phyloP scores from a whole-genome alignment of 2,329 filamentous ascomycete species.

The Arachnomyces sp. region DNA sequence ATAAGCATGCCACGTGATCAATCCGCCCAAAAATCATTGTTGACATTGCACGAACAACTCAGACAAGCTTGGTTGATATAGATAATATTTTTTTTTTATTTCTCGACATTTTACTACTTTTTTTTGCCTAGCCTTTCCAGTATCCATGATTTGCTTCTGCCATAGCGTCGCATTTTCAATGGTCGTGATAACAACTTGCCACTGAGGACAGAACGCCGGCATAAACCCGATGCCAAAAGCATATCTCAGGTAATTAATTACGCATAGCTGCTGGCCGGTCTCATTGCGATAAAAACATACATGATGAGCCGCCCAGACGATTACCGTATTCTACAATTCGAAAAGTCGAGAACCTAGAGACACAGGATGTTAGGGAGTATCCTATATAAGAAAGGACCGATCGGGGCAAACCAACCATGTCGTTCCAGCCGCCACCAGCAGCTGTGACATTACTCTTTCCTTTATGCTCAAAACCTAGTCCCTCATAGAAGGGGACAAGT shows the following conservation, averaged over 20 bases:
- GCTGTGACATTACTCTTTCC: constrained; percentile 64
- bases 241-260: not conserved
- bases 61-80: too few relatives aligned
- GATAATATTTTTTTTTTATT: too few relatives aligned
- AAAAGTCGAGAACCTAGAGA: constrained; percentile 24
- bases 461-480: constrained; percentile 61
- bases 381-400: not conserved
- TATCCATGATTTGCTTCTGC: too few relatives aligned
- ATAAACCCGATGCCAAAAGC: too few relatives aligned
- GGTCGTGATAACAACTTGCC: too few relatives aligned
- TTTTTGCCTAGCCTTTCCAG: too few relatives aligned
- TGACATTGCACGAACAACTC: too few relatives aligned
- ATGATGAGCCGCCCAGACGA: not conserved
- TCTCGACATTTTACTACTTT: too few relatives aligned
- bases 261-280: not conserved
- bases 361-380: not conserved
- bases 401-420: constrained; percentile 54
- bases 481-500: constrained; percentile 65
- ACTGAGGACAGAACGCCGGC: too few relatives aligned
- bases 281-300: not conserved
- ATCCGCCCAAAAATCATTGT: too few relatives aligned
- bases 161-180: too few relatives aligned
- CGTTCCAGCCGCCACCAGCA: constrained; percentile 71
- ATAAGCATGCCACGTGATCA: too few relatives aligned
- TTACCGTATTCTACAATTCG: constrained; percentile 8